Conservation (phyloP, 306 rosid species). For the Acacia melanoxylon region DNA sequence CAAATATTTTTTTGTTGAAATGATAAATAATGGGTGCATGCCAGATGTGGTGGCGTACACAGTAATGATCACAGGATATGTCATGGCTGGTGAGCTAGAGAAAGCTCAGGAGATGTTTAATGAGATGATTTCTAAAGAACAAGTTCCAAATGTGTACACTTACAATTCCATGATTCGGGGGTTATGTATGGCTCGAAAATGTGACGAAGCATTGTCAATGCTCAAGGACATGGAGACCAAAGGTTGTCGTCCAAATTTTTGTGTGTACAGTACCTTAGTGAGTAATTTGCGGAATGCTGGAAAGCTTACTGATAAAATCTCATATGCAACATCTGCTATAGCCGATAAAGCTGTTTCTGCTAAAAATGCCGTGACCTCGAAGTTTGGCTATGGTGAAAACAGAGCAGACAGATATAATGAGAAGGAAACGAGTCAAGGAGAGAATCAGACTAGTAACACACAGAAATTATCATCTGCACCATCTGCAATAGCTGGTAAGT, state of each 20-base stretch:
- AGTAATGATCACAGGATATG: conserved; percentile 82
- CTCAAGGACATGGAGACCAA: conserved; percentile 77
- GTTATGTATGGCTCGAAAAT: conserved; percentile 73
- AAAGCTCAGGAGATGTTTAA: conserved; percentile 67
- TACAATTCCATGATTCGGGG: conserved; percentile 91
- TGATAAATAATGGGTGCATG: conserved; percentile 56
- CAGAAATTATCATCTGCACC: conserved; percentile 3
- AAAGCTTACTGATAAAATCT: conserved; percentile 45
- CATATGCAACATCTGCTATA: conserved; percentile 11
- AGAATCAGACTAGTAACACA: conserved; percentile 26
- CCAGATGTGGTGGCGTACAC: conserved; percentile 92
- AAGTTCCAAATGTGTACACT: conserved; percentile 81
- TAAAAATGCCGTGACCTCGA: conserved; percentile 19
- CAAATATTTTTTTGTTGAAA: conserved; percentile 72
- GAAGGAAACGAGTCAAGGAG: neutral
- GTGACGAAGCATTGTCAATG: conserved; percentile 71
- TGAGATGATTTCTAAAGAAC: conserved; percentile 72
- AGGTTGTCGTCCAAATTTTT: conserved; percentile 73
- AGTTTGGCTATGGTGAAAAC: neutral
- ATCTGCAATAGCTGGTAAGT: conserved; percentile 21
- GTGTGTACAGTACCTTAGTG: conserved; percentile 68
- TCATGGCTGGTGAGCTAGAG: conserved; percentile 77
- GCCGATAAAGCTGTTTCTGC: conserved; percentile 35
- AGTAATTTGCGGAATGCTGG: conserved; percentile 76
- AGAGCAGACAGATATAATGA: neutral